These are phyloP conservation scores for Centella asiatica DNA, from an alignment of 129 eudicot species.

Conservation along the genomic window DNA sequence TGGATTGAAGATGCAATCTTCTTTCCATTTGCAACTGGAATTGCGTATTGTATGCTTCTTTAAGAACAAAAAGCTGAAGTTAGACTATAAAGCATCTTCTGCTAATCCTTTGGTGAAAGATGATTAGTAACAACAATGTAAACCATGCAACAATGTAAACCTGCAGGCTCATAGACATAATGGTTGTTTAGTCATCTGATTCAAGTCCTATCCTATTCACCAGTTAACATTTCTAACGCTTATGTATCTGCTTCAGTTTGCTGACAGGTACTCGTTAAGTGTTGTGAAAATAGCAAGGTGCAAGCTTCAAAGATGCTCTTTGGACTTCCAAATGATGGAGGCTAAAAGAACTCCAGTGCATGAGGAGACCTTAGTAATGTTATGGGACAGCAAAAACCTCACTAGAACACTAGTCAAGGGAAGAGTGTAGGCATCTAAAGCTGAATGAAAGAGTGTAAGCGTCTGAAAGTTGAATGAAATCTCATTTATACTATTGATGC, in stretches of 20 bases:
- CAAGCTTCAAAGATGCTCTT: constrained; percentile 38
- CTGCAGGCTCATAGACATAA: not conserved
- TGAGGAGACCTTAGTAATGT: constrained; percentile 57
- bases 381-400: constrained; percentile 61
- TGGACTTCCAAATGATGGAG: constrained; percentile 25
- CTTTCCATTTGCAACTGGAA: not conserved
- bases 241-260: constrained; percentile 27
- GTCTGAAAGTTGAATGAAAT: too few relatives aligned
- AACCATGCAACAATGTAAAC: not conserved
- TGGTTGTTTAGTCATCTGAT: not conserved
- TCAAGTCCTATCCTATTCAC: not conserved
- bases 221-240: not conserved
- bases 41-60: too few relatives aligned
- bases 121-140: not conserved
- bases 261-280: constrained; percentile 52
- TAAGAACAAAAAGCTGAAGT: not conserved
- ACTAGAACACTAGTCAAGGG: constrained; percentile 57
- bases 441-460: too few relatives aligned
- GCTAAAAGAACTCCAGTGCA: constrained; percentile 40
- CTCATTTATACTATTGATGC: too few relatives aligned
- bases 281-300: constrained; percentile 74
- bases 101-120: not conserved
- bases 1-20: not conserved
- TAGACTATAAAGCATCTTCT: not conserved
- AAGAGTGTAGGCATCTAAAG: constrained; percentile 34